These are phyloP conservation scores for Fragilaria crotonensis DNA, from an alignment of 108 stramenopile genomes.

Conservation along the genomic window DNA sequence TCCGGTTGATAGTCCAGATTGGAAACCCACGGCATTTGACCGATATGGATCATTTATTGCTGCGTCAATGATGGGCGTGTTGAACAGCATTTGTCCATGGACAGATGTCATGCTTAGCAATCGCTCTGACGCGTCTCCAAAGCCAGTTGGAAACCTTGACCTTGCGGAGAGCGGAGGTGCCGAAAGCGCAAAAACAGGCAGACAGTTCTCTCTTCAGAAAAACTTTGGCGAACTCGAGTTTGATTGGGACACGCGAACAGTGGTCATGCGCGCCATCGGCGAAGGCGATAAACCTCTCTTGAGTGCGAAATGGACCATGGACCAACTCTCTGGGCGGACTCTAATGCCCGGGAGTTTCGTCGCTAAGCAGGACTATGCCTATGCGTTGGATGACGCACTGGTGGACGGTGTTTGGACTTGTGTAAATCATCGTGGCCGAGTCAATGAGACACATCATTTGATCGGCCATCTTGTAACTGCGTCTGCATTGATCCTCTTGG, in stretches of 20 bases:
- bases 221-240: slow-evolving; percentile 72
- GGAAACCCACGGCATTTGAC: not conserved
- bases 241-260: slow-evolving; percentile 23
- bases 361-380: not conserved
- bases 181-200: slow-evolving; percentile 22
- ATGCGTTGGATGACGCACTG: too few species aligned
- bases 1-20: not conserved
- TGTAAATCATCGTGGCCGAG: too few species aligned
- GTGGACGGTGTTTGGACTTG: too few species aligned
- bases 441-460: too few species aligned
- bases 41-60: slow-evolving; percentile 15
- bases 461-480: too few species aligned
- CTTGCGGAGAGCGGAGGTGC: slow-evolving; percentile 16
- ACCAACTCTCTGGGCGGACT: slow-evolving; percentile 7
- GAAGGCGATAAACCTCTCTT: slow-evolving; percentile 7
- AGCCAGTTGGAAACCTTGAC: slow-evolving; percentile 1
- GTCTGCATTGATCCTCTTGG: too few species aligned
- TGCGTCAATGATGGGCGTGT: slow-evolving; percentile 3
- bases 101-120: slow-evolving; percentile 26
- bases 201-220: slow-evolving; percentile 41
- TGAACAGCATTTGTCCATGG: slow-evolving; percentile 39
- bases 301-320: slow-evolving; percentile 5
- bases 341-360: not conserved
- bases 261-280: slow-evolving; percentile 14
- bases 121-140: slow-evolving; percentile 1